Evolutionary conservation across 1,284 basidiomycete genomes (phyloP).

Genomic region (Ganoderma lingzhi): DNA sequence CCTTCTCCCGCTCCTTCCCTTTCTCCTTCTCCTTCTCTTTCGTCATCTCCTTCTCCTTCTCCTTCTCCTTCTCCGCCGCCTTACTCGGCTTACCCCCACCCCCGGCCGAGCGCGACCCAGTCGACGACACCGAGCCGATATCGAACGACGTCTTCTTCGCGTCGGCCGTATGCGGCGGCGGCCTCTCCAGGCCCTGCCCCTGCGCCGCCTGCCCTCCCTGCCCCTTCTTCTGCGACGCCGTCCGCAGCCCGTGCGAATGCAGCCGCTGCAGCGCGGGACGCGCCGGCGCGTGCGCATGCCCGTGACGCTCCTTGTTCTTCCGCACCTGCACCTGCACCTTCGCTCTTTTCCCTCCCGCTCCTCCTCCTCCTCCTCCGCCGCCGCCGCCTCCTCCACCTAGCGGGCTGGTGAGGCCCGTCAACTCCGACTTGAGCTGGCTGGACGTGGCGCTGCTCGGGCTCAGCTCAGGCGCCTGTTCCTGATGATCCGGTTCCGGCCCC

Average conservation of each 20-base stretch:
- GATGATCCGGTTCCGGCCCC: conserved; percentile 18
- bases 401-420: conserved; percentile 20
- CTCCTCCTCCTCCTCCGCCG: background rate
- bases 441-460: conserved; percentile 48
- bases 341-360: conserved; percentile 10
- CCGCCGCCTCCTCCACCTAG: too few relatives aligned
- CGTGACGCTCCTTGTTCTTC: conserved; percentile 35
- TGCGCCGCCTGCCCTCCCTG: background rate
- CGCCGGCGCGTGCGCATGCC: conserved; percentile 18
- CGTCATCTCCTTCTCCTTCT: conserved; percentile 20
- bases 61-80: conserved; percentile 13
- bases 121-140: conserved; percentile 64
- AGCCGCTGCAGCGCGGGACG: conserved; percentile 35
- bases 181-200: conserved; percentile 21
- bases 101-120: conserved; percentile 46
- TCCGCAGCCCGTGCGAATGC: conserved; percentile 31
- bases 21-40: conserved; percentile 15
- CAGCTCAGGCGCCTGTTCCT: conserved; percentile 35
- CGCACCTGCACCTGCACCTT: conserved; percentile 28
- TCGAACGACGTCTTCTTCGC: conserved; percentile 54
- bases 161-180: conserved; percentile 4
- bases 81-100: conserved; percentile 21
- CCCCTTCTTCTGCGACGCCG: conserved; percentile 30
- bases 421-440: conserved; percentile 46
- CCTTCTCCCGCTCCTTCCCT: conserved; percentile 13